Evolutionary conservation across 768 basidiomycete genomes (phyloP).

Genomic region (Tubosaeta brunneosetosa): DNA sequence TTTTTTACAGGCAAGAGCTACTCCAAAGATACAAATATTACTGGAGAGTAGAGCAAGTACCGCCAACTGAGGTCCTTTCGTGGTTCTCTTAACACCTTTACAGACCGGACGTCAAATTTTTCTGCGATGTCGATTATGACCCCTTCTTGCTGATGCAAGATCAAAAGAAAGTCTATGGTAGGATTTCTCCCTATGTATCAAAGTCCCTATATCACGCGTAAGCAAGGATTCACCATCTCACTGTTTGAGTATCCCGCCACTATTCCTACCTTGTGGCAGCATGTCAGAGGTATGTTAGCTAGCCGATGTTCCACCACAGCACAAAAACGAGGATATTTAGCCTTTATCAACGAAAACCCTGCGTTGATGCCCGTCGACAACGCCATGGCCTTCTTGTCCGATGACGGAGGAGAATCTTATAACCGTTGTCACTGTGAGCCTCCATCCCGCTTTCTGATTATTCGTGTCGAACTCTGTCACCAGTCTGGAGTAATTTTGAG

Average conservation of each 20-base stretch:
- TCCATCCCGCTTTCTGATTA: conserved; percentile 3
- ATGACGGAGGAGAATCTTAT: conserved; percentile 61
- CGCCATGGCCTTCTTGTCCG: conserved; percentile 69
- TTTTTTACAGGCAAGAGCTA: conserved; percentile 80
- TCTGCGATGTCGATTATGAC: conserved; percentile 75
- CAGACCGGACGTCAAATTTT: conserved; percentile 75
- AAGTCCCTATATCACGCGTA: conserved; percentile 17
- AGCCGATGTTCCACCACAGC: neutral
- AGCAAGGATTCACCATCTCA: conserved; percentile 70
- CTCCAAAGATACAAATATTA: conserved; percentile 78
- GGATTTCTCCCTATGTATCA: neutral
- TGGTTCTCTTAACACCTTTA: conserved; percentile 7
- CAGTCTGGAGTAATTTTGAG: conserved; percentile 72
- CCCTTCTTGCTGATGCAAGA: conserved; percentile 81
- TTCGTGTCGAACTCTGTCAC: conserved; percentile 20
- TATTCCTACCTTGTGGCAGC: conserved; percentile 75
- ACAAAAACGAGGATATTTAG: conserved; percentile 33
- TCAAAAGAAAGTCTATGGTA: conserved; percentile 79
- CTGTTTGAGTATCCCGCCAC: conserved; percentile 76
- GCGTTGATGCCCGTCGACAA: conserved; percentile 59
- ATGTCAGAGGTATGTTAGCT: conserved; percentile 53
- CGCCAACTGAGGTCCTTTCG: neutral
- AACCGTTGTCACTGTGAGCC: conserved; percentile 74
- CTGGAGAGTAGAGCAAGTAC: conserved; percentile 81
- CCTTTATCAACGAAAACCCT: conserved; percentile 62